These are phyloP conservation scores for Hypoxylon sp. DNA, from an alignment of 2,329 filamentous ascomycete species.

Conservation along the genomic window DNA sequence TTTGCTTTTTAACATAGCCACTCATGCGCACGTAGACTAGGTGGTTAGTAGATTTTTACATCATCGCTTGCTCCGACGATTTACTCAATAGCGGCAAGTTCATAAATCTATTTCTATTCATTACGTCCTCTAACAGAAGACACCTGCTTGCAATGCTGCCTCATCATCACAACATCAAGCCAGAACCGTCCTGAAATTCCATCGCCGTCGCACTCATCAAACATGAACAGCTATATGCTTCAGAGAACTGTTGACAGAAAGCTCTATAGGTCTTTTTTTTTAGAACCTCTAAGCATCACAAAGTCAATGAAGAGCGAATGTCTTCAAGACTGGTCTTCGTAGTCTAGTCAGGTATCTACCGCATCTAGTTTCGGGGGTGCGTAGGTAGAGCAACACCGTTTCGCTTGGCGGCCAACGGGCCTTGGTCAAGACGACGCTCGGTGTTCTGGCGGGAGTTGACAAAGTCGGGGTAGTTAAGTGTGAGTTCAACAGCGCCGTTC, in stretches of 20 bases:
- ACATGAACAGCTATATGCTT: constrained; percentile 44
- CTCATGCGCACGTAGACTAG: background rate
- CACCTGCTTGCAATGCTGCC: constrained; percentile 26
- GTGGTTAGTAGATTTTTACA: constrained; percentile 19
- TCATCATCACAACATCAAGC: constrained; percentile 41
- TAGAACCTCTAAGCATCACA: constrained; percentile 52
- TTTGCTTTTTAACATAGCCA: constrained; percentile 8
- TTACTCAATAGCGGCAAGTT: constrained; percentile 15
- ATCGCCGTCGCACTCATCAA: constrained; percentile 48
- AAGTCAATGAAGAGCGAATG: constrained; percentile 25
- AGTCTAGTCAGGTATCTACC: constrained; percentile 18
- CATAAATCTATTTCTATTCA: constrained; percentile 42
- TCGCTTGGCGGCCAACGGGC: constrained; percentile 54
- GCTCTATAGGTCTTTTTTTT: constrained; percentile 41
- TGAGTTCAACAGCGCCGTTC: constrained; percentile 90
- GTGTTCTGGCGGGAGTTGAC: constrained; percentile 84
- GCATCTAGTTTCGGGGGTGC: constrained; percentile 47
- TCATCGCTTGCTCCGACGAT: background rate
- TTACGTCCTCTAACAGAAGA: constrained; percentile 37
- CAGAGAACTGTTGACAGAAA: constrained; percentile 35
- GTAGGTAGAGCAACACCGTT: constrained; percentile 58
- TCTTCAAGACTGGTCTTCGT: constrained; percentile 9
- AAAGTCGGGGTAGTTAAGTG: constrained; percentile 96
- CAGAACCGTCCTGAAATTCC: constrained; percentile 44
- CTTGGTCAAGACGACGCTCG: constrained; percentile 73